Evolutionary conservation across 148 eudicot genomes (phyloP).

Genomic region (Oxyria digyna): DNA sequence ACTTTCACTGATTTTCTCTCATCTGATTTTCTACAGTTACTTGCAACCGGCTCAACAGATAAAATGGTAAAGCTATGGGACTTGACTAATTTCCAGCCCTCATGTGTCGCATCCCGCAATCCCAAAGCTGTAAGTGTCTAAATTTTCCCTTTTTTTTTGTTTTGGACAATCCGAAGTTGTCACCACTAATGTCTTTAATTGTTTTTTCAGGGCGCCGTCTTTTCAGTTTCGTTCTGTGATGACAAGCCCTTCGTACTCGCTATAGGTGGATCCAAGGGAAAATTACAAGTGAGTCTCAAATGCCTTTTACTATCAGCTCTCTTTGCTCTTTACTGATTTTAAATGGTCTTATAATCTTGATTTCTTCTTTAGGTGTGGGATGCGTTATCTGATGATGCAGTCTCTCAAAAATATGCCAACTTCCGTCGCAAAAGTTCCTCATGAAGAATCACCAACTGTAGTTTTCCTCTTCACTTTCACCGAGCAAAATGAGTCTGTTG

Average conservation of each 20-base stretch:
- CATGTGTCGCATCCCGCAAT: constrained; percentile 60
- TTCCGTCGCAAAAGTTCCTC: constrained; percentile 4
- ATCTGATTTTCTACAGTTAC: constrained; percentile 30
- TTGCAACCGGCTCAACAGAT: constrained; percentile 83
- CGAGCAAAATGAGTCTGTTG: background rate
- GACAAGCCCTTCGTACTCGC: constrained; percentile 71
- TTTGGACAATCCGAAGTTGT: background rate
- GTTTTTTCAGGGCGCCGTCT: constrained; percentile 70
- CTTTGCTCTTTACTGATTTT: background rate
- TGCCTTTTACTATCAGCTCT: background rate
- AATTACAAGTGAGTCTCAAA: constrained; percentile 40
- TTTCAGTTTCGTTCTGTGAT: constrained; percentile 66
- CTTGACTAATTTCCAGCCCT: constrained; percentile 58
- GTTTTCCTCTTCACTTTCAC: background rate
- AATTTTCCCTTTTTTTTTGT: constrained; percentile 2
- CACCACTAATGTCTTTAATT: background rate
- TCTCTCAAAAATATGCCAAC: constrained; percentile 35
- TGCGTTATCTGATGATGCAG: constrained; percentile 42
- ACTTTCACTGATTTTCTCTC: background rate
- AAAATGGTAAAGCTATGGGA: constrained; percentile 86
- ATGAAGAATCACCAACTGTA: background rate
- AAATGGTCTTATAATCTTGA: background rate
- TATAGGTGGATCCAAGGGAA: constrained; percentile 87
- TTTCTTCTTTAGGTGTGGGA: constrained; percentile 55
- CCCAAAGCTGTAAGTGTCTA: constrained; percentile 89